These are phyloP conservation scores for Hypoxylon sp. DNA, from an alignment of 2,329 filamentous ascomycete species.

Conservation along the genomic window DNA sequence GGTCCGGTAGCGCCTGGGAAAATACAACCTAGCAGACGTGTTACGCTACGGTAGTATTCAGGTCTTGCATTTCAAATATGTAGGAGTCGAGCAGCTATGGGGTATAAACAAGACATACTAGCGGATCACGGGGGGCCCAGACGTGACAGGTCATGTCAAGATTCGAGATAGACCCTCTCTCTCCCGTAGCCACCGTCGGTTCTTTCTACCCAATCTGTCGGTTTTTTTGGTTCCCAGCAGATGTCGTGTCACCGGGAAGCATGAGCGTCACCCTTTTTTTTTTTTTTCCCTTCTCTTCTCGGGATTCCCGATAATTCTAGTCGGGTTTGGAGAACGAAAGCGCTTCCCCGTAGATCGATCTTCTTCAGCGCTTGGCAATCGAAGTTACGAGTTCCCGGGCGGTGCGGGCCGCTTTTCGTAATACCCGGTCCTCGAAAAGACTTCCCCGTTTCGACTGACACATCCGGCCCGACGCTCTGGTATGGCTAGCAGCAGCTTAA, in stretches of 20 bases:
- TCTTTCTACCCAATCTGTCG: slow-evolving; percentile 17
- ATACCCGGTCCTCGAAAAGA: slow-evolving; percentile 5
- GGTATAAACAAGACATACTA: slow-evolving; percentile 7
- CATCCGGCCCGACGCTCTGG: slow-evolving; percentile 22
- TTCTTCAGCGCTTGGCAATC: slow-evolving; percentile 17
- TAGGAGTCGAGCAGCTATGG: slow-evolving; percentile 5
- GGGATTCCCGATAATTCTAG: no score
- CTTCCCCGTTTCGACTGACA: slow-evolving; percentile 3
- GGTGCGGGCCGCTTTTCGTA: slow-evolving; percentile 29
- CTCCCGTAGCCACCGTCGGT: no score
- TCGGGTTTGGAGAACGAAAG: slow-evolving; percentile 2
- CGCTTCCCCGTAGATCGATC: slow-evolving; percentile 16
- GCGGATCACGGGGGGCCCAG: slow-evolving; percentile 2
- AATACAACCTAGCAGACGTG: slow-evolving; percentile 26
- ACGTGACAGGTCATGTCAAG: slow-evolving; percentile 6
- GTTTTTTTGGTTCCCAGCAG: background rate
- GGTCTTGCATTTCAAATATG: background rate
- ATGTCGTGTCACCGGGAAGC: background rate
- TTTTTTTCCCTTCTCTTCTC: background rate
- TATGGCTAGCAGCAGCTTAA: slow-evolving; percentile 2
- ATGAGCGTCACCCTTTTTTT: slow-evolving; percentile 1
- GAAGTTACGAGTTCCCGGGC: slow-evolving; percentile 18
- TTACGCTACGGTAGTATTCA: slow-evolving; percentile 21
- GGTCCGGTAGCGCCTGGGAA: slow-evolving; percentile 24
- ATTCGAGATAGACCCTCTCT: slow-evolving; percentile 1